Evolutionary conservation across 2,329 filamentous ascomycete species (phyloP).

Genomic region (Calonectria pseudoturangicola): DNA sequence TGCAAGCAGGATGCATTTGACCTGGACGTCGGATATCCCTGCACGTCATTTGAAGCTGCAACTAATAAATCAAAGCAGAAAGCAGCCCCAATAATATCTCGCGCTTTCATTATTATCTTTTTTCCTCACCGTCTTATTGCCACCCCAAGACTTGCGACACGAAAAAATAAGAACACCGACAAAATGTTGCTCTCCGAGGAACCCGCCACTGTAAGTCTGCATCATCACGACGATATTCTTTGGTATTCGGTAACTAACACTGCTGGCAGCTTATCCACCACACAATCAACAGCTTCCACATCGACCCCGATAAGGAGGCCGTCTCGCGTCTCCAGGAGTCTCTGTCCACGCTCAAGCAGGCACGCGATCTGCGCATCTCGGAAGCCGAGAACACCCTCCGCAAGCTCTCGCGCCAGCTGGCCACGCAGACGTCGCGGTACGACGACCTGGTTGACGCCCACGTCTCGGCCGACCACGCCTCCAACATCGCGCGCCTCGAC

Average conservation of each 20-base stretch:
- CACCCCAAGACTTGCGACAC: background rate
- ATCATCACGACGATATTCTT: background rate
- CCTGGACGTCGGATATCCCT: background rate
- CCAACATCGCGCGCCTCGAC: conserved; percentile 89
- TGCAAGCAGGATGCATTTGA: background rate
- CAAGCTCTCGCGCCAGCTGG: conserved; percentile 84
- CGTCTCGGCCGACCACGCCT: conserved; percentile 86
- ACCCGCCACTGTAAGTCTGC: conserved; percentile 83
- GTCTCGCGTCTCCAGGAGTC: conserved; percentile 90
- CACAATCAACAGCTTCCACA: conserved; percentile 97
- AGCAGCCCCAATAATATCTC: background rate
- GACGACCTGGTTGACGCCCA: conserved; percentile 84
- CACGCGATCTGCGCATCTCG: conserved; percentile 85
- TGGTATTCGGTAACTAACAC: conserved; percentile 35
- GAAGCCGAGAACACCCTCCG: conserved; percentile 81
- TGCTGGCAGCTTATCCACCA: conserved; percentile 85
- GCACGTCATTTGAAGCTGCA: background rate
- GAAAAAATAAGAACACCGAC: conserved; percentile 46
- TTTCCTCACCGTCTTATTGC: no score
- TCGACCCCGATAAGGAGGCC: conserved; percentile 88
- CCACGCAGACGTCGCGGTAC: conserved; percentile 84
- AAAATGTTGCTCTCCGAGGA: conserved; percentile 97
- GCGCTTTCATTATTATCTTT: background rate
- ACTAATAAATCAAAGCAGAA: background rate
- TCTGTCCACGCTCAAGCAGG: conserved; percentile 87